These are phyloP conservation scores for Stipa capillata DNA, from an alignment of 176 grass and related monocot genomes.

Conservation along the genomic window DNA sequence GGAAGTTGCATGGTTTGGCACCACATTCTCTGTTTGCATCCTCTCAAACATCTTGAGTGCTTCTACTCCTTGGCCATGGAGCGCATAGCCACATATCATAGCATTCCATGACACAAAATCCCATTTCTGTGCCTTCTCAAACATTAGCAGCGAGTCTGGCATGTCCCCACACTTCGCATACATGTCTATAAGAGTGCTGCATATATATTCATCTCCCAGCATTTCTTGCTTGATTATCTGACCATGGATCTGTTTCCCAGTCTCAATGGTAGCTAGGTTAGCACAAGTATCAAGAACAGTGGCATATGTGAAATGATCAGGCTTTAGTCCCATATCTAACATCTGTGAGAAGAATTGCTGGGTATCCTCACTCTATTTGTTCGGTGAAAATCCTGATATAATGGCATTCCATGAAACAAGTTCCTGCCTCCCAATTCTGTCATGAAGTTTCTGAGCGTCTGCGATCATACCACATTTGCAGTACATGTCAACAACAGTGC, in stretches of 20 bases:
- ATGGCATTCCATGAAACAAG: conserved; percentile 79
- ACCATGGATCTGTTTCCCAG: conserved; percentile 73
- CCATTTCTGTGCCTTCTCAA: conserved; percentile 48
- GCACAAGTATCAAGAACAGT: conserved; percentile 75
- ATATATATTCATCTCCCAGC: conserved; percentile 70
- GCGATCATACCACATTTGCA: conserved; percentile 68
- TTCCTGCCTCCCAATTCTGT: conserved; percentile 47
- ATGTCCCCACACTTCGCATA: conserved; percentile 77
- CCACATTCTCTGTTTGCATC: conserved; percentile 72
- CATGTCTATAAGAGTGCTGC: conserved; percentile 78
- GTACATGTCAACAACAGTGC: conserved; percentile 85
- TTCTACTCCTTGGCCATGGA: conserved; percentile 65
- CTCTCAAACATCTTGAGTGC: conserved; percentile 75
- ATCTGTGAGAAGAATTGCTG: conserved; percentile 72
- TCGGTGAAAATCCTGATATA: conserved; percentile 79
- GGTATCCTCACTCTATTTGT: conserved; percentile 68
- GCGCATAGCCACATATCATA: conserved; percentile 80
- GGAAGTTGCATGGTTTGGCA: conserved; percentile 77
- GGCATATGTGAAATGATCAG: conserved; percentile 76
- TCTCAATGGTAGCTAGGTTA: conserved; percentile 67
- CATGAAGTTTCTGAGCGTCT: conserved; percentile 78
- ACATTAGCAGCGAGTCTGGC: conserved; percentile 49
- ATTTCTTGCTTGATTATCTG: conserved; percentile 76
- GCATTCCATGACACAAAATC: conserved; percentile 89
- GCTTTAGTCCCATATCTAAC: conserved; percentile 46